A percentile compares a stretch with the other conserved stretches of the same genome.
Evolutionary conservation across 495 filamentous ascomycete species (phyloP).

Genomic region (Tuber microsphaerosporum): DNA sequence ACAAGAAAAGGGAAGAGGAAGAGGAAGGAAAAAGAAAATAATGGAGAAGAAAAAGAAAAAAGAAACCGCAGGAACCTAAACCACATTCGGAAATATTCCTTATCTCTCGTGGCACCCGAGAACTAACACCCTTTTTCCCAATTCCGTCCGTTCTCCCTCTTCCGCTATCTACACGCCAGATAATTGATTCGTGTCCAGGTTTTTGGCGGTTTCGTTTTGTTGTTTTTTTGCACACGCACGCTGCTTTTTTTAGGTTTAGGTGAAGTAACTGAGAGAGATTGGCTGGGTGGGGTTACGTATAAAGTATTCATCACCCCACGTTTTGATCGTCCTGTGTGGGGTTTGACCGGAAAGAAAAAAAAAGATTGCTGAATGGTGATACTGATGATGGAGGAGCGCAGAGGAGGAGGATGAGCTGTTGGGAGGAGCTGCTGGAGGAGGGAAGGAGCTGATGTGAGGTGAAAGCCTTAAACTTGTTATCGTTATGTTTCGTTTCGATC

Average conservation of each 20-base stretch:
- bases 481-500: neutral
- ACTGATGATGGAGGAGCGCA: neutral
- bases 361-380: neutral
- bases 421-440: neutral
- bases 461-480: neutral
- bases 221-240: neutral
- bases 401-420: neutral
- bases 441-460: neutral
- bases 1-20: neutral
- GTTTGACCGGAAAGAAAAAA: neutral
- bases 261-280: neutral
- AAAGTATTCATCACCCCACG: constrained; percentile 4
- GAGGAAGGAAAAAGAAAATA: neutral
- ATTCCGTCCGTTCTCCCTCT: constrained; percentile 6
- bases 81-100: constrained; percentile 24
- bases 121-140: constrained; percentile 22
- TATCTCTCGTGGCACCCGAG: constrained; percentile 36
- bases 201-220: neutral
- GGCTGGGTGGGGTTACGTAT: neutral
- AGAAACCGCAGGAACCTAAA: neutral
- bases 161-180: constrained; percentile 3
- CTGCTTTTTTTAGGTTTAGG: constrained; percentile 1
- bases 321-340: neutral
- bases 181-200: constrained; percentile 11
- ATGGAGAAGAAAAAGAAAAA: neutral